These are phyloP conservation scores for Paramyrothecium sp. DNA, from an alignment of 2,329 filamentous ascomycete species.

Conservation along the genomic window DNA sequence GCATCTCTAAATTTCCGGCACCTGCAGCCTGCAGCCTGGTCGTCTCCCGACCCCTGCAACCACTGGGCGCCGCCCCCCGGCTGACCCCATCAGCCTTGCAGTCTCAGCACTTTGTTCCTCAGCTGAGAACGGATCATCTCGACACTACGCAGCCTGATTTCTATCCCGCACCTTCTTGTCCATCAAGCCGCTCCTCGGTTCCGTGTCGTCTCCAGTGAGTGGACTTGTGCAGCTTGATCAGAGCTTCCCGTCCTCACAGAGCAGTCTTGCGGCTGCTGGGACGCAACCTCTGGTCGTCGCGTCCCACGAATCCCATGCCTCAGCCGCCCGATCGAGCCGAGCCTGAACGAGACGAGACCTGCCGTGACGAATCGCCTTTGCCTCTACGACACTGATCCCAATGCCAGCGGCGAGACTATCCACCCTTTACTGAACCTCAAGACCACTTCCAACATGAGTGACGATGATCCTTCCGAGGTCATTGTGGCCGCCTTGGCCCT, in stretches of 20 bases:
- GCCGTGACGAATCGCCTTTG: too few relatives aligned
- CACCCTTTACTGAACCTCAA: not conserved
- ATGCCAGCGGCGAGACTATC: not conserved
- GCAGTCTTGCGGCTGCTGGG: not conserved
- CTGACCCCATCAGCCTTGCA: not conserved
- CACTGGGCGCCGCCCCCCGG: not conserved
- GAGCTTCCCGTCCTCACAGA: not conserved
- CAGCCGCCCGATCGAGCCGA: not conserved
- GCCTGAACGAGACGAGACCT: not conserved
- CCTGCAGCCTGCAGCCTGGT: too few relatives aligned
- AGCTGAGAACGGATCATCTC: not conserved
- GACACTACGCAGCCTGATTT: not conserved
- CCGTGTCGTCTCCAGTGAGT: too few relatives aligned
- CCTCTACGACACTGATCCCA: not conserved
- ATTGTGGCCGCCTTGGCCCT: constrained; percentile 43
- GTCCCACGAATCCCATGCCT: not conserved
- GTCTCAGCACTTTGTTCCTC: not conserved
- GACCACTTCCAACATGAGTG: constrained; percentile 1
- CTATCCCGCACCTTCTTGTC: too few relatives aligned
- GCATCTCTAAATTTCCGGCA: too few relatives aligned
- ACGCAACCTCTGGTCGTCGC: not conserved
- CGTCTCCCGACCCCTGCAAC: not conserved
- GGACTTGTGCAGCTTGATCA: too few relatives aligned
- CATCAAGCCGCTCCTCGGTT: too few relatives aligned
- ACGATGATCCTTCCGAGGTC: constrained; percentile 25